Evolutionary conservation across 345 rosid species (phyloP).

Genomic region (Syzygium grande): DNA sequence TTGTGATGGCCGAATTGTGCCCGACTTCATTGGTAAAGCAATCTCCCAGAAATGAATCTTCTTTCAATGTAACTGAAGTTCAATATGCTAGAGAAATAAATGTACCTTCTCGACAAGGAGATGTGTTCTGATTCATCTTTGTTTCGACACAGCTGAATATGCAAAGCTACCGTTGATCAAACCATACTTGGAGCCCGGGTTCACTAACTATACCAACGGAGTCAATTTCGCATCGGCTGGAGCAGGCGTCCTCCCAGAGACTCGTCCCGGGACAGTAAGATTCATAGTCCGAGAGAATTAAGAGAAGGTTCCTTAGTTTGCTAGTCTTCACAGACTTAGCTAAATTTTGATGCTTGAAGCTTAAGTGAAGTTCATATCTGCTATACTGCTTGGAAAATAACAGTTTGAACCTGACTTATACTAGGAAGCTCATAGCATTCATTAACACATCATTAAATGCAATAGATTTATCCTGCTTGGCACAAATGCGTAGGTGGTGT

Average conservation of each 20-base stretch:
- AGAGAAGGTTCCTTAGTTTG: background rate
- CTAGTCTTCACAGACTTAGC: background rate
- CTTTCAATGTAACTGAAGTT: background rate
- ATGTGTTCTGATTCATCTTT: too few relatives aligned
- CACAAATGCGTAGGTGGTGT: background rate
- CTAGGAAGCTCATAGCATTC: background rate
- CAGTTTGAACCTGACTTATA: background rate
- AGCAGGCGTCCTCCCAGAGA: conserved; percentile 8
- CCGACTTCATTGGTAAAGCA: conserved; percentile 8
- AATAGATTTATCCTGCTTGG: background rate
- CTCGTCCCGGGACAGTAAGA: background rate
- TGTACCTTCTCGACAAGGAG: background rate
- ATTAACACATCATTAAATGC: background rate
- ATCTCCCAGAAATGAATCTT: background rate
- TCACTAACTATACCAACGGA: background rate
- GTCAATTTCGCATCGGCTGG: conserved; percentile 16
- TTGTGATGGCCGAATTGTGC: background rate
- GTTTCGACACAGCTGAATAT: conserved; percentile 5
- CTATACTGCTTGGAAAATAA: background rate
- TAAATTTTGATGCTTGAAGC: background rate
- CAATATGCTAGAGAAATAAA: background rate
- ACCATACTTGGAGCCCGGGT: background rate
- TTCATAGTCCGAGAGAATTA: background rate
- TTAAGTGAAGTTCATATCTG: background rate
- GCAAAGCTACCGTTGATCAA: conserved; percentile 6